Base-by-base conservation (phyloP, 2,329 filamentous ascomycete genomes). In the Pseudogymnoascus sp. region DNA sequence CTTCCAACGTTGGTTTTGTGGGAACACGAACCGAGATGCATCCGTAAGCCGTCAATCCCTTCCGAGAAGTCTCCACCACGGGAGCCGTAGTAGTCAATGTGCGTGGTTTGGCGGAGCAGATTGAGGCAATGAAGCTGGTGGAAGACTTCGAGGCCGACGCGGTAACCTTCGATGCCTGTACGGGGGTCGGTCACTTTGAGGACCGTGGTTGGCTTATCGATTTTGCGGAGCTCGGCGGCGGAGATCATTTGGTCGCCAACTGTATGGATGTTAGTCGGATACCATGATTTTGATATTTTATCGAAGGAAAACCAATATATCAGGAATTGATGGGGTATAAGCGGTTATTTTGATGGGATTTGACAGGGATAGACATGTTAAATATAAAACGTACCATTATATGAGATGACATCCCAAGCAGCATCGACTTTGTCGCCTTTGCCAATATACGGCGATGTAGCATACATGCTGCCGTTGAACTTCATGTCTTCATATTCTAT, bases 231-330 rank as follows among this genome's bases (percentile, higher is more conserved):
- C 68, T 86, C 83, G 5, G 78, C 75, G 21, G 78, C 74, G 0
- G 80, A 80, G 61, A 87, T 82, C 79, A 85, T 84, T 68, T 83
- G 82, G 70, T 87, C 83, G 38, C 83, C 83, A 26, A 87, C 83
- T 83, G 62, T 63, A 23, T 23, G 17, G 15, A 2, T 53, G 21
- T 64, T 53, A 67, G 47, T 53, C 19, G 17, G 40, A 42, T 42
- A 42, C 19, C 17, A 42, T 42, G 17, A 4, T 42, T 8, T 19
- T 15, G 13, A 38, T 15, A 3, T 23, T 64, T 57, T 68, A 50
- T 4, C 8, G 28, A 4, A 42, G 9, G 1, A 26, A 44, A 64
- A 65, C 38, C 13, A 50, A 68, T 23, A 68, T 70, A 21, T 69
- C 4, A 28, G 2, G 15, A 50, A n/a, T 1, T 5, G n/a, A n/a